These are phyloP conservation scores for Mucor racemosus DNA, from an alignment of 371 early-diverging fungal genomes.

Conservation along the genomic window DNA sequence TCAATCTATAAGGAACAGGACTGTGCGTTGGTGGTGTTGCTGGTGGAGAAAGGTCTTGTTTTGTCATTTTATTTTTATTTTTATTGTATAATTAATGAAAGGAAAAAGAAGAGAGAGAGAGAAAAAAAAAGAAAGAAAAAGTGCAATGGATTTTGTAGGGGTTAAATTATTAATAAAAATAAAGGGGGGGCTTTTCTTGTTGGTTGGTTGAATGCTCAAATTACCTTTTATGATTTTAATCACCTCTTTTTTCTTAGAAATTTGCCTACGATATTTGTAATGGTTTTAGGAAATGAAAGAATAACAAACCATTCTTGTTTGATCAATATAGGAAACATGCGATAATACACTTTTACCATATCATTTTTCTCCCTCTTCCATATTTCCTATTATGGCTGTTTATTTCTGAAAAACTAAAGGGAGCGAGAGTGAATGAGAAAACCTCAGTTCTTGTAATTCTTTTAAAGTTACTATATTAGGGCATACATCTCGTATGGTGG, in stretches of 20 bases:
- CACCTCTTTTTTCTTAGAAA: conserved; percentile 5
- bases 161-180: conserved; percentile 5
- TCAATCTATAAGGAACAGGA: conserved; percentile 26
- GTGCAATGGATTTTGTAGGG: conserved; percentile 1
- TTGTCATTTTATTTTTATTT: conserved; percentile 2
- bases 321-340: too few species aligned
- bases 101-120: background rate
- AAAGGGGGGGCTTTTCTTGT: background rate
- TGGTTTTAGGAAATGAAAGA: background rate
- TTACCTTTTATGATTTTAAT: conserved; percentile 1
- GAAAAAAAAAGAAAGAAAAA: conserved; percentile 14
- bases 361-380: background rate
- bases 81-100: background rate
- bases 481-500: background rate
- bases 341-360: too few species aligned
- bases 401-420: background rate
- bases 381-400: background rate
- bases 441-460: background rate
- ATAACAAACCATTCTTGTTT: too few species aligned
- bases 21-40: conserved; percentile 49
- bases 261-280: background rate
- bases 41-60: conserved; percentile 48
- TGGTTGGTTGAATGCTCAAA: background rate
- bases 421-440: too few species aligned
- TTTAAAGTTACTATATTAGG: background rate